phyloP scores from a whole-genome alignment of 1,284 basidiomycete genomes.

The Polyporus tsugae region DNA sequence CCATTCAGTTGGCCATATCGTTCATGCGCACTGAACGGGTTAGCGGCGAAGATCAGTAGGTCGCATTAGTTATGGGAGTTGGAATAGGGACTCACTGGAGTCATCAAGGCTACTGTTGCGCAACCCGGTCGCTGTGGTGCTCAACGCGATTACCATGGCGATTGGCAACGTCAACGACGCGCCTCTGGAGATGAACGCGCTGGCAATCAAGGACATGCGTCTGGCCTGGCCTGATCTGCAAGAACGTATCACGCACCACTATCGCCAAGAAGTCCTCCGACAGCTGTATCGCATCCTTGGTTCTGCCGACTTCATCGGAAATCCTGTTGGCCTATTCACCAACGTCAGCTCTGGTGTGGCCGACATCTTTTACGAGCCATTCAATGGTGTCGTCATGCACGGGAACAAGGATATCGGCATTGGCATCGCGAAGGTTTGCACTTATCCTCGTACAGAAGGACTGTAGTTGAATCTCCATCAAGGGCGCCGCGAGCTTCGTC shows the following conservation, averaged over 20 bases:
- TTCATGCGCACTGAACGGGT: constrained; percentile 97
- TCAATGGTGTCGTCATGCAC: constrained; percentile 97
- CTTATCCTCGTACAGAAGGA: background rate
- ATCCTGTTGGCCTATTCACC: constrained; percentile 96
- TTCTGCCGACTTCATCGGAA: constrained; percentile 94
- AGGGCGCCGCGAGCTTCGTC: constrained; percentile 96
- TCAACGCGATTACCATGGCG: constrained; percentile 97
- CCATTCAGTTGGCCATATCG: constrained; percentile 91
- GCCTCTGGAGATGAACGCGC: constrained; percentile 93
- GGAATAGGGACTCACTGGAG: background rate
- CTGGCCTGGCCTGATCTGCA: constrained; percentile 87
- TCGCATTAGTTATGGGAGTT: constrained; percentile 23
- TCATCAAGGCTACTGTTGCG: constrained; percentile 74
- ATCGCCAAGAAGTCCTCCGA: constrained; percentile 92
- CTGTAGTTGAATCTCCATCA: background rate
- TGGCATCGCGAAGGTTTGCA: constrained; percentile 90
- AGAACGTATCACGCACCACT: constrained; percentile 90
- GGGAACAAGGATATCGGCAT: constrained; percentile 96
- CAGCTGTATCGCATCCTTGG: constrained; percentile 97
- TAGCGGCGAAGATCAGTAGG: constrained; percentile 92
- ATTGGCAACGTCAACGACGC: constrained; percentile 98
- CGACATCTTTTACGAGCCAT: constrained; percentile 99
- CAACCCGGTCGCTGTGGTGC: constrained; percentile 93
- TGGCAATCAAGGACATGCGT: constrained; percentile 96
- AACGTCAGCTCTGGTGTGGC: constrained; percentile 99